A percentile compares a stretch with the other conserved stretches of the same genome.
Evolutionary conservation across 2,329 filamentous ascomycete genomes (phyloP).

Genomic region (Trichophyton verrucosum): DNA sequence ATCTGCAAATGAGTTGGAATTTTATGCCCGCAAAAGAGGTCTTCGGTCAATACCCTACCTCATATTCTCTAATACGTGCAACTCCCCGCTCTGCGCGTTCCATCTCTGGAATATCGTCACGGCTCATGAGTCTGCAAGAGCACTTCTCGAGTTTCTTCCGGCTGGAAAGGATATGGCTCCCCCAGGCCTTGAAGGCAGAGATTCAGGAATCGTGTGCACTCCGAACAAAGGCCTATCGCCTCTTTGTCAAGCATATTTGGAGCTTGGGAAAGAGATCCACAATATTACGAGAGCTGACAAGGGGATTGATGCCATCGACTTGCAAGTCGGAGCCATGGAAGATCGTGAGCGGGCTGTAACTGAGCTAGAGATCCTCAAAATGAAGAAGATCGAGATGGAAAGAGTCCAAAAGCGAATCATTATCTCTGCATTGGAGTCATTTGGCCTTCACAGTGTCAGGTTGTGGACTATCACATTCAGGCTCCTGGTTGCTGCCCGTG

Average conservation of each 20-base stretch:
- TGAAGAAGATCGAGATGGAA: constrained; percentile 16
- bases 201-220: constrained; percentile 22
- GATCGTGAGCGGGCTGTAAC: constrained; percentile 11
- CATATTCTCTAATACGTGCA: constrained; percentile 18
- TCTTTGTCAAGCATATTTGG: constrained; percentile 16
- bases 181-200: constrained; percentile 10
- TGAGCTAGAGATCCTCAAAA: constrained; percentile 18
- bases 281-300: neutral
- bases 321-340: neutral
- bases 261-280: constrained; percentile 6
- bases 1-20: constrained; percentile 15
- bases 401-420: constrained; percentile 21
- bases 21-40: constrained; percentile 23
- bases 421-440: constrained; percentile 19
- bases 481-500: constrained; percentile 20
- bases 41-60: constrained; percentile 27
- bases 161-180: constrained; percentile 18
- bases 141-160: constrained; percentile 22
- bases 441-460: constrained; percentile 17
- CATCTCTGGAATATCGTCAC: constrained; percentile 23
- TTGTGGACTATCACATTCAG: constrained; percentile 21
- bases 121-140: constrained; percentile 19
- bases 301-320: neutral
- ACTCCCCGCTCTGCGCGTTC: constrained; percentile 18
- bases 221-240: constrained; percentile 17